phyloP scores from a whole-genome alignment of 208 protist genomes.

The Acanthamoeba lenticulata region DNA sequence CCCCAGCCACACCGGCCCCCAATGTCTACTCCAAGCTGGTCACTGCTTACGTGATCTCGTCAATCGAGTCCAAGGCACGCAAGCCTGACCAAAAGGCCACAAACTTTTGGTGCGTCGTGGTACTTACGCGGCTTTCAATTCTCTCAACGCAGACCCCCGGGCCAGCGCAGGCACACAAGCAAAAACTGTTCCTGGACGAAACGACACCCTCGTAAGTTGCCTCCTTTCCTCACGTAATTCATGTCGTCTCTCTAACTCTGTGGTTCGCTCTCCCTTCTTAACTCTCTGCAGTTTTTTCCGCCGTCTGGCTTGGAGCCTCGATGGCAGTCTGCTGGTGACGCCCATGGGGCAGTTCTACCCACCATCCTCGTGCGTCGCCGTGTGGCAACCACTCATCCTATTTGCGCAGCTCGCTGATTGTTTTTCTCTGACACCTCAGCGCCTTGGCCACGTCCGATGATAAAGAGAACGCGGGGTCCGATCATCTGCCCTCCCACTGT shows the following conservation, averaged over 20 bases:
- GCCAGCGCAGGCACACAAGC: slow-evolving; percentile 4
- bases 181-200: slow-evolving; percentile 34
- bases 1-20: background rate
- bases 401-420: background rate
- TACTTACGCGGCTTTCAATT: background rate
- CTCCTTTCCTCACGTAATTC: background rate
- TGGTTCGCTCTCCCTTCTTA: background rate
- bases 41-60: slow-evolving; percentile 14
- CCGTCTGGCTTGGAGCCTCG: slow-evolving; percentile 52
- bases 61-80: background rate
- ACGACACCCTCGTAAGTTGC: slow-evolving; percentile 15
- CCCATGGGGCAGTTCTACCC: slow-evolving; percentile 49
- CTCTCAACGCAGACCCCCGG: background rate
- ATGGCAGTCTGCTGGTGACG: slow-evolving; percentile 48
- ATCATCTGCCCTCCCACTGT: background rate
- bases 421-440: background rate
- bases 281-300: background rate
- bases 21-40: slow-evolving; percentile 18
- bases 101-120: background rate
- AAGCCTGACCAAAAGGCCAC: background rate
- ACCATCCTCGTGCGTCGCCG: no score
- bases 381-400: no score
- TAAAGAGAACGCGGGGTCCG: background rate
- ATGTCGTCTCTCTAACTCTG: background rate
- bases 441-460: background rate